phyloP scores from a whole-genome alignment of 306 rosid species.

The Quercus berberidifolia region DNA sequence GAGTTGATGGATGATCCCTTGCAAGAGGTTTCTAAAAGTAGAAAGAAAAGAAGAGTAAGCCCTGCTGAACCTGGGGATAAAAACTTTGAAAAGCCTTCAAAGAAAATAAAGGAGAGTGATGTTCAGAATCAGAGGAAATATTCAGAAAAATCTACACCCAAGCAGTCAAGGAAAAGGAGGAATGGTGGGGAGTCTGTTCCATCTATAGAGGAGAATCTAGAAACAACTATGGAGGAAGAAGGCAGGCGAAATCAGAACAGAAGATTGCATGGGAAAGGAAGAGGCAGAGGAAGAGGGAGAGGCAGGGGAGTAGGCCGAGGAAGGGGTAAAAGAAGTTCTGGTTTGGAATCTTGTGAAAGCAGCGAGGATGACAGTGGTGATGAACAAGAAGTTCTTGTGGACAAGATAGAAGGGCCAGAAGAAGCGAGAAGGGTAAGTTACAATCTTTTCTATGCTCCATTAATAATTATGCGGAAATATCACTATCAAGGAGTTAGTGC shows the following conservation, averaged over 20 bases:
- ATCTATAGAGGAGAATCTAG: constrained; percentile 26
- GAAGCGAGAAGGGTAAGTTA: constrained; percentile 64
- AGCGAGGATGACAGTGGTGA: constrained; percentile 35
- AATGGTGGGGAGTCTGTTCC: constrained; percentile 27
- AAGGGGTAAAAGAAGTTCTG: constrained; percentile 38
- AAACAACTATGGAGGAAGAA: constrained; percentile 22
- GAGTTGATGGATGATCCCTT: constrained; percentile 40
- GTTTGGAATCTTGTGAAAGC: constrained; percentile 31
- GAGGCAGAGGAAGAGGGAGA: constrained; percentile 38
- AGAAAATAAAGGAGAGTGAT: constrained; percentile 30
- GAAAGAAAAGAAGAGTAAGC: constrained; percentile 24
- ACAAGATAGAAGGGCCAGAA: constrained; percentile 25
- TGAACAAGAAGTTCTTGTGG: constrained; percentile 30
- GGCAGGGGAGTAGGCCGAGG: constrained; percentile 38
- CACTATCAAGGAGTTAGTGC: background rate
- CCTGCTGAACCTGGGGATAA: constrained; percentile 38
- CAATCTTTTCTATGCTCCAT: background rate
- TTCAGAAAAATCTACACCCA: constrained; percentile 29
- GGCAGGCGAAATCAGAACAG: constrained; percentile 27
- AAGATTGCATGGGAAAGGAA: constrained; percentile 30
- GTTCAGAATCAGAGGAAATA: constrained; percentile 8
- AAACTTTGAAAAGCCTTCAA: constrained; percentile 31
- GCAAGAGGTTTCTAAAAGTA: constrained; percentile 26
- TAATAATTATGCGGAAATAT: constrained; percentile 7
- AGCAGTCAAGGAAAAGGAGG: constrained; percentile 55